Percentiles rank a stretch among this genome's conserved stretches.
Conservation (phyloP, 352 stramenopile genomes). For the Phytophthora niederhauseri region DNA sequence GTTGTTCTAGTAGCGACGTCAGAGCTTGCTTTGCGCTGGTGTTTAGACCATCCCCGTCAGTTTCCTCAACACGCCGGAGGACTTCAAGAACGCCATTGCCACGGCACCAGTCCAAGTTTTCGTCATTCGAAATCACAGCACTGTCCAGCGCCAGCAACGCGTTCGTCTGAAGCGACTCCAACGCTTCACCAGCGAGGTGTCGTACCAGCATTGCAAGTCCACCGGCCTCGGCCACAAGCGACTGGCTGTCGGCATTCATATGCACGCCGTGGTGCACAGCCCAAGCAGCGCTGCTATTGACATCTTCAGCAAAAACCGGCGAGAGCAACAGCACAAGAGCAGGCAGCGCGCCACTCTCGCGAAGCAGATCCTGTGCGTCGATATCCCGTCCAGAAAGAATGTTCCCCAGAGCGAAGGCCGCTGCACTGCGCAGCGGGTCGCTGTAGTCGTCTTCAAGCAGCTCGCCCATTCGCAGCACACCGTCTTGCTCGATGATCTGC, state of each 20-base stretch:
- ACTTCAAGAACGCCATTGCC: constrained; percentile 44
- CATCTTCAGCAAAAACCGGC: constrained; percentile 64
- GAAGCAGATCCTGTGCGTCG: constrained; percentile 58
- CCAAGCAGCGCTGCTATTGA: constrained; percentile 75
- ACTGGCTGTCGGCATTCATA: constrained; percentile 67
- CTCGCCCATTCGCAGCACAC: constrained; percentile 46
- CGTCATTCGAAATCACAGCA: constrained; percentile 46
- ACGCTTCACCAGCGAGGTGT: constrained; percentile 40
- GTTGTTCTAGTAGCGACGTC: constrained; percentile 48
- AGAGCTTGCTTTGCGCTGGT: constrained; percentile 59
- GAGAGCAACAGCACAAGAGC: constrained; percentile 70
- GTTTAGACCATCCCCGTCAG: constrained; percentile 58
- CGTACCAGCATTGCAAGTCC: constrained; percentile 65
- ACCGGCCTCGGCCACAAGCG: constrained; percentile 61
- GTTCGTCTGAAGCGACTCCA: constrained; percentile 73
- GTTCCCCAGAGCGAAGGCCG: constrained; percentile 74
- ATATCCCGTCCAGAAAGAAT: constrained; percentile 65
- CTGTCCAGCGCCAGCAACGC: constrained; percentile 72
- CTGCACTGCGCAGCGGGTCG: constrained; percentile 58
- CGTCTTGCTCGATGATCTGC: constrained; percentile 54
- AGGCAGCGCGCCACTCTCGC: constrained; percentile 59
- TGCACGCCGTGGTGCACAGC: constrained; percentile 74
- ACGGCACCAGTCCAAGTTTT: constrained; percentile 57
- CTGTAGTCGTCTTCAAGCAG: constrained; percentile 59
- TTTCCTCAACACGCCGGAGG: constrained; percentile 51